A percentile compares a stretch with the other conserved stretches of the same genome.
These are phyloP conservation scores for Diplotaxis tenuifolia DNA, from an alignment of 345 rosid genomes.

Conservation along the genomic window DNA sequence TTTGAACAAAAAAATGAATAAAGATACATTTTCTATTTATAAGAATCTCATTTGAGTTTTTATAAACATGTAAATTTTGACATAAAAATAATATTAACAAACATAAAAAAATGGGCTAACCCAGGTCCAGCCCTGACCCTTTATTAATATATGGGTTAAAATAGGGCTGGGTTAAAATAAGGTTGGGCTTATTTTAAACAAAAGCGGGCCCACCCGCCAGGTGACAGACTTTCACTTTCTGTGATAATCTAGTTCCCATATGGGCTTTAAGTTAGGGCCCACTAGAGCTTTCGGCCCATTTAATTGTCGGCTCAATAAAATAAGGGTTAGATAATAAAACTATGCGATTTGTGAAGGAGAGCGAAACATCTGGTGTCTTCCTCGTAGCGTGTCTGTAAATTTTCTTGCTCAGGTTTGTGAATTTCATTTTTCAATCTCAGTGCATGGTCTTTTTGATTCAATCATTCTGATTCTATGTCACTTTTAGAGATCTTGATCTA, in stretches of 20 bases:
- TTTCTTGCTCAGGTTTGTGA: slow-evolving; percentile 27
- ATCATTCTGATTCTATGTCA: not conserved
- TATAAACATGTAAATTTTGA: too few relatives aligned
- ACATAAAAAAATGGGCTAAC: too few relatives aligned
- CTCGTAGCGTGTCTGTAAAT: slow-evolving; percentile 12
- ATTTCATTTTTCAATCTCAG: slow-evolving; percentile 6
- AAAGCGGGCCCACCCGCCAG: too few relatives aligned
- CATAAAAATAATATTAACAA: too few relatives aligned
- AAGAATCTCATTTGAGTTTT: too few relatives aligned
- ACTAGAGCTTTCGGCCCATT: not conserved
- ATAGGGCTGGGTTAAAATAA: too few relatives aligned
- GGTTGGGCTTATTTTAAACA: too few relatives aligned
- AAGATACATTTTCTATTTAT: too few relatives aligned
- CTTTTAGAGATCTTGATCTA: not conserved
- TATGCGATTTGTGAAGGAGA: not conserved
- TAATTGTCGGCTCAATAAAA: not conserved
- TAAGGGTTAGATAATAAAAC: not conserved
- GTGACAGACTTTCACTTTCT: not conserved
- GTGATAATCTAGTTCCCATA: not conserved
- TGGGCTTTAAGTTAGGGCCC: not conserved
- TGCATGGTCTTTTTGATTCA: not conserved
- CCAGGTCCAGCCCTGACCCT: too few relatives aligned
- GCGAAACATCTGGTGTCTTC: not conserved
- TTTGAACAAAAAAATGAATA: too few relatives aligned
- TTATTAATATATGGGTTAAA: too few relatives aligned